Evolutionary conservation across 768 basidiomycete genomes (phyloP), one percentile per base, ranked within the genome.

Genomic region (Postia placenta): DNA sequence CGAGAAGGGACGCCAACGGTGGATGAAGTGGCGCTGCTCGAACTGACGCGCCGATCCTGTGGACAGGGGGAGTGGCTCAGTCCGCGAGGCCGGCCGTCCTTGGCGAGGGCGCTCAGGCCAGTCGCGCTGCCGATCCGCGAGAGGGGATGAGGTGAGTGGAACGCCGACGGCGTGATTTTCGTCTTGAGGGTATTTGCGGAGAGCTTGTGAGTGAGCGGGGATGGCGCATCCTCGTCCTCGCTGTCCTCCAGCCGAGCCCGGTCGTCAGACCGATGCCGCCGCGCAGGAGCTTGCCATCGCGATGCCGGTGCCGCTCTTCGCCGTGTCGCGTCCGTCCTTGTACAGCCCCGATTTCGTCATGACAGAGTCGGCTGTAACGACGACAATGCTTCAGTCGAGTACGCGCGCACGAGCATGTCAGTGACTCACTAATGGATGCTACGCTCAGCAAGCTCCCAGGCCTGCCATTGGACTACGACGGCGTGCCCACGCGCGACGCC

Each of bases 191-290:
- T 11, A 54, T 53, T 22, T 60, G 49, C 30, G 51, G 69, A 70
- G 5, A 72, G 54, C 4, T 66, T 64, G 22, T 56, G 59, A 14
- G 70, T 69, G 24, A 72, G 61, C 22, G 67, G 63, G 1, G 66
- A 67, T 7, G 69, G 70, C 9, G 70, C 68, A 44, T 68, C 70
- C 49, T 72, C 70, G 54, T 72, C 70, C 55, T 72, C 70, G 53
- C 69, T 70, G 46, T n/a, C n/a, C 69, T 70, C 70, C 70, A 72
- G 1, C 70, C 70, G 11, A 72, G 58, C 1, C 70, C 70, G 11
- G 70, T 72, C 6, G 70, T 72, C 20, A 72, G 60, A 3, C 70
- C 70, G 17, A 71, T 60, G 7, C 70, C 70, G 9, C 64, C 70
- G 0, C 64, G 53, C 3, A 72, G 57, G 3, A 70, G 51, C 36